A percentile compares a stretch with the other conserved stretches of the same genome.
Conservation (phyloP, 2,329 filamentous ascomycete species). For the Trichoderma koningii region DNA sequence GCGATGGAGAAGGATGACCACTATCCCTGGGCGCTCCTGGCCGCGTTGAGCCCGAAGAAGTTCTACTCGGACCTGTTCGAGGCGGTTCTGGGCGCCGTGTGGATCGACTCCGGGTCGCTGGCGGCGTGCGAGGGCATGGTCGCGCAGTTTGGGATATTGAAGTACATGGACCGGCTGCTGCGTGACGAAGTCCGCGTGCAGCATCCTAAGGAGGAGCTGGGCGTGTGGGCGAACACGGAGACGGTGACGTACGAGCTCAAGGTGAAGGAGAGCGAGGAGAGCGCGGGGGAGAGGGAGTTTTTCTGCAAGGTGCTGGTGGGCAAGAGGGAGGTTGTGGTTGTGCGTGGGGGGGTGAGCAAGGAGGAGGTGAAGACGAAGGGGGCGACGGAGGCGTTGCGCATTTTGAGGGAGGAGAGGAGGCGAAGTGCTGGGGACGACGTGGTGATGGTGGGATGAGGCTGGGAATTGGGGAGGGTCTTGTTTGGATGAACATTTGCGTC, state of each 20-base stretch:
- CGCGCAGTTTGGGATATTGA: slow-evolving; percentile 64
- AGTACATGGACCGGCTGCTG: slow-evolving; percentile 63
- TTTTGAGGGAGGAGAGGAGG: slow-evolving; percentile 36
- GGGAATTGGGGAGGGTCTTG: not conserved
- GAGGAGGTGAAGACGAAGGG: slow-evolving; percentile 59
- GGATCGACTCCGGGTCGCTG: slow-evolving; percentile 72
- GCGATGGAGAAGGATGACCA: slow-evolving; percentile 52
- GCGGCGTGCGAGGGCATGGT: slow-evolving; percentile 62
- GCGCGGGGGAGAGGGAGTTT: slow-evolving; percentile 37
- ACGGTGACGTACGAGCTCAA: slow-evolving; percentile 57
- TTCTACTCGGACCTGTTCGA: slow-evolving; percentile 85
- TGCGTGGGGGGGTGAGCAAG: slow-evolving; percentile 48
- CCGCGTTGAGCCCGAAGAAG: slow-evolving; percentile 68
- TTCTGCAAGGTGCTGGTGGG: slow-evolving; percentile 55
- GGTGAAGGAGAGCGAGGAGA: slow-evolving; percentile 27
- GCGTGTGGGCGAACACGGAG: slow-evolving; percentile 54
- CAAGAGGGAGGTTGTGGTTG: slow-evolving; percentile 47
- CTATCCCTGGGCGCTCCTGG: slow-evolving; percentile 79
- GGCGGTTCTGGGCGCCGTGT: slow-evolving; percentile 77
- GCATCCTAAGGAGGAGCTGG: slow-evolving; percentile 70
- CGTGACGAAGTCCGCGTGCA: slow-evolving; percentile 57
- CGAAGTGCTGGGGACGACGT: slow-evolving; percentile 18
- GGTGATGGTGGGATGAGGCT: not conserved
- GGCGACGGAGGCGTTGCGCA: slow-evolving; percentile 52
- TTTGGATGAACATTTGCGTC: not conserved